Evolutionary conservation across 441 rosid genomes (phyloP).

Genomic region (Metrosideros polymorpha): DNA sequence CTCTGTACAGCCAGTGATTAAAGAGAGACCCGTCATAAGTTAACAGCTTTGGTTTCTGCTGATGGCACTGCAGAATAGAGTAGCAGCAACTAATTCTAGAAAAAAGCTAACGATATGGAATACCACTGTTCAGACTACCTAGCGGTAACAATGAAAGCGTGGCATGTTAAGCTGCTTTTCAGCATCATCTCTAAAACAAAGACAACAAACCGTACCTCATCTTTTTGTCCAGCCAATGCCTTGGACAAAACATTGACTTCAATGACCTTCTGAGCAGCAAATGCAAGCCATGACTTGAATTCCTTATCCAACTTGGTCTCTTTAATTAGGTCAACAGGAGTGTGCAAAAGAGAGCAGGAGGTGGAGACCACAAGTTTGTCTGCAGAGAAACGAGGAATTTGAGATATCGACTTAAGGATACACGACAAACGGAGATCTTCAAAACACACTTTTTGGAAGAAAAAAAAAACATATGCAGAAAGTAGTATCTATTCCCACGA

Average conservation of each 20-base stretch:
- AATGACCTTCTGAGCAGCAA: too few relatives aligned
- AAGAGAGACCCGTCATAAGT: not conserved
- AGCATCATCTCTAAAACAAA: not conserved
- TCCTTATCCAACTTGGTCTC: too few relatives aligned
- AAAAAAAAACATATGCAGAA: not conserved
- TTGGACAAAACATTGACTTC: too few relatives aligned
- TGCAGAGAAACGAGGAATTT: not conserved
- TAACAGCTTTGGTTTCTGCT: rapidly evolving
- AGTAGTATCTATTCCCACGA: not conserved
- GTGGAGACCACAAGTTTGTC: slow-evolving; percentile 10
- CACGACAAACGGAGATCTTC: not conserved
- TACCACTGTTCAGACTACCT: not conserved
- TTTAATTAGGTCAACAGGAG: too few relatives aligned
- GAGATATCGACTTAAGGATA: not conserved
- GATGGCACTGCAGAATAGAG: rapidly evolving
- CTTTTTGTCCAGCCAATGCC: too few relatives aligned
- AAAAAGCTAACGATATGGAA: not conserved
- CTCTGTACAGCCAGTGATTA: not conserved
- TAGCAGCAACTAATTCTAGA: not conserved
- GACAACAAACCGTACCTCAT: not conserved
- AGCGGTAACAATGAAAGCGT: not conserved
- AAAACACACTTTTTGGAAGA: too few relatives aligned
- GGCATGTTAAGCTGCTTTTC: not conserved
- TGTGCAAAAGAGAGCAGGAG: too few relatives aligned
- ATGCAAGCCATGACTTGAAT: too few relatives aligned